Conservation (phyloP, 305 asterid species). For the Solanum hybrid region DNA sequence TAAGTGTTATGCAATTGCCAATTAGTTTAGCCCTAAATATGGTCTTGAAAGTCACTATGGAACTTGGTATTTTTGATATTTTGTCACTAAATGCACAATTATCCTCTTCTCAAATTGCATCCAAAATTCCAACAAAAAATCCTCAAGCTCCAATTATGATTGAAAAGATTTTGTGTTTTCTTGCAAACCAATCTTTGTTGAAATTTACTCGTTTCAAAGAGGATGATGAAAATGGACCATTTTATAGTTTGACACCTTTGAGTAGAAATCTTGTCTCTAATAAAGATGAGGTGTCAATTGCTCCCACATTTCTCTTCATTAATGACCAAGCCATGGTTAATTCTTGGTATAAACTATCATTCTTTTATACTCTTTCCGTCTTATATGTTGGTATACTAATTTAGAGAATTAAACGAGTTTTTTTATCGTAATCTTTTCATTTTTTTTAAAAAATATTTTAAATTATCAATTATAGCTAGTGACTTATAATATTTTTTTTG, state of each 20-base stretch:
- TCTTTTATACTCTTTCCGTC: not conserved
- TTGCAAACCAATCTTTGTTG: slow-evolving; percentile 6
- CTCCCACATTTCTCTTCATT: not conserved
- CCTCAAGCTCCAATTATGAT: slow-evolving; percentile 12
- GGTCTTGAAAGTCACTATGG: slow-evolving; percentile 8
- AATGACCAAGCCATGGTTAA: slow-evolving; percentile 8
- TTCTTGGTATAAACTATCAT: not conserved
- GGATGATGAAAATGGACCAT: not conserved
- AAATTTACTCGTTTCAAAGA: not conserved
- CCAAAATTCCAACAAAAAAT: slow-evolving; percentile 5
- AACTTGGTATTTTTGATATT: slow-evolving; percentile 5
- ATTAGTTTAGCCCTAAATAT: not conserved
- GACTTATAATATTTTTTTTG: not conserved
- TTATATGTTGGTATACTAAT: not conserved
- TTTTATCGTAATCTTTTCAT: not conserved
- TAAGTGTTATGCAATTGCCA: slow-evolving; percentile 3
- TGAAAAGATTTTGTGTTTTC: slow-evolving; percentile 8
- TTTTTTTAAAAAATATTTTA: not conserved
- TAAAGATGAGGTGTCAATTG: slow-evolving; percentile 12
- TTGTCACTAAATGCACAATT: not conserved
- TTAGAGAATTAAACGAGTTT: accelerated
- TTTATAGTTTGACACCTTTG: slow-evolving; percentile 8
- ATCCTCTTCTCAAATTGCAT: not conserved
- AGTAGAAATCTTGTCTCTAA: slow-evolving; percentile 1
- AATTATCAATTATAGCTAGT: not conserved